Evolutionary conservation across 495 filamentous ascomycete species (phyloP), one percentile per base, ranked within the genome.

Genomic region (Penicillium turbatum): DNA sequence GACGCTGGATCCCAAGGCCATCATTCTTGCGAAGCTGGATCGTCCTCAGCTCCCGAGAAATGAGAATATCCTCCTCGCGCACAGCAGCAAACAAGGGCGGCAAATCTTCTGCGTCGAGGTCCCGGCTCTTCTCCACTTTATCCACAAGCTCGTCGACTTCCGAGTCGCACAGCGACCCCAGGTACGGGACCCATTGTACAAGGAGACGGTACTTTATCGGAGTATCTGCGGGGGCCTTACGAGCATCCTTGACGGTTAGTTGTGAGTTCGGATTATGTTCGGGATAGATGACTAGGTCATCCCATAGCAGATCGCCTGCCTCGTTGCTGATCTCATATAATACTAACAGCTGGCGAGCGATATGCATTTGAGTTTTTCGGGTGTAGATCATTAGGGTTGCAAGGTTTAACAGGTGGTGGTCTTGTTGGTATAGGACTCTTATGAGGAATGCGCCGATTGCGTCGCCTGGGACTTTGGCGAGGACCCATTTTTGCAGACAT

Each of bases 361-460:
- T 32, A 6, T 51, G 26, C 13, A 42, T 10, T 9, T 34, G 38
- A 0, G 38, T 16, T 10, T 35, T 12, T n/a, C 30, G 17, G 1
- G 26, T 30, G 1, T 30, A n/a, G 7, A 51, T 45, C 45, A 36
- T 56, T 27, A 32, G 19, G n/a, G 32, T 51, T n/a, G n/a, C 8
- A 51, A 19, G 8, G 12, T 17, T 10, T 43, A 42, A 13, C 11
- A 51, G 17, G 11, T 51, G 49, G 31, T 11, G 21, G 19, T 51
- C 49, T 13, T 15, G 17, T 24, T 51, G 19, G n/a, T 51, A 51
- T 10, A 51, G 26, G 19, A 36, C 7, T n/a, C n/a, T 32, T 7
- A 51, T 31, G 12, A 51, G 49, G 15, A 56, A 56, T 6, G 17
- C 36, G 15, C 57, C 57, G 5, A 60, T 56, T 5, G 45, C 26